These are phyloP conservation scores for Fibroporia radiculosa DNA, from an alignment of 768 basidiomycete genomes.

Conservation along the genomic window DNA sequence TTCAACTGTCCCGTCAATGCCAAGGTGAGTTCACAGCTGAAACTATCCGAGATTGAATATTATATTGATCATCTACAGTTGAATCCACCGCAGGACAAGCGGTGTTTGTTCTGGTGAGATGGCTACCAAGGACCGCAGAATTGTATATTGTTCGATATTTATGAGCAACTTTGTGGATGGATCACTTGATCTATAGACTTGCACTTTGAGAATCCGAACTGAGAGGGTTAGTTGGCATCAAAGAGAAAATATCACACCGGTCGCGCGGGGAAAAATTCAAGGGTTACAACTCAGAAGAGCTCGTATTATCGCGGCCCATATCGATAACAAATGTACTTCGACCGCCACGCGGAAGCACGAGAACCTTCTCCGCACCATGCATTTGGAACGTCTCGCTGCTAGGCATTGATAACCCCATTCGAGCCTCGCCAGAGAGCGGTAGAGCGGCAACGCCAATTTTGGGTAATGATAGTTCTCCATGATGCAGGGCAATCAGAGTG, in stretches of 20 bases:
- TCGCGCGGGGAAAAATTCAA: no score
- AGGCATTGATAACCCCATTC: constrained; percentile 56
- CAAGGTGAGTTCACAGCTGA: constrained; percentile 43
- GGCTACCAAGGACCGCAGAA: background rate
- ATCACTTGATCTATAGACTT: no score
- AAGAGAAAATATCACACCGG: no score
- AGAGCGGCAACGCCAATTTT: constrained; percentile 59
- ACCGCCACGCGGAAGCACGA: constrained; percentile 78
- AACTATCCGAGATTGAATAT: no score
- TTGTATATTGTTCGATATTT: constrained; percentile 2
- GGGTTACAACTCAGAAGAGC: no score
- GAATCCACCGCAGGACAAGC: constrained; percentile 74
- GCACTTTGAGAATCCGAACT: no score
- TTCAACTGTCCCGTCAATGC: constrained; percentile 75
- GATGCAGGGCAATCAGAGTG: constrained; percentile 80
- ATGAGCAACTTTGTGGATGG: no score
- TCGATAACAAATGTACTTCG: constrained; percentile 74
- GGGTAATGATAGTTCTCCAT: constrained; percentile 75
- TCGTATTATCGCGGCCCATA: constrained; percentile 56
- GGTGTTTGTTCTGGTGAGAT: constrained; percentile 70
- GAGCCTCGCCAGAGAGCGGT: constrained; percentile 40
- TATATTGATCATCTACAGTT: constrained; percentile 35
- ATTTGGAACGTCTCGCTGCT: constrained; percentile 75
- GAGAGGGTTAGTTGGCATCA: no score
- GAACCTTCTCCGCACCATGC: constrained; percentile 75